Percentiles rank a stretch among this genome's conserved stretches.
Evolutionary conservation across 2,329 filamentous ascomycete species (phyloP).

Genomic region (Aspergillus quadrilineatus): DNA sequence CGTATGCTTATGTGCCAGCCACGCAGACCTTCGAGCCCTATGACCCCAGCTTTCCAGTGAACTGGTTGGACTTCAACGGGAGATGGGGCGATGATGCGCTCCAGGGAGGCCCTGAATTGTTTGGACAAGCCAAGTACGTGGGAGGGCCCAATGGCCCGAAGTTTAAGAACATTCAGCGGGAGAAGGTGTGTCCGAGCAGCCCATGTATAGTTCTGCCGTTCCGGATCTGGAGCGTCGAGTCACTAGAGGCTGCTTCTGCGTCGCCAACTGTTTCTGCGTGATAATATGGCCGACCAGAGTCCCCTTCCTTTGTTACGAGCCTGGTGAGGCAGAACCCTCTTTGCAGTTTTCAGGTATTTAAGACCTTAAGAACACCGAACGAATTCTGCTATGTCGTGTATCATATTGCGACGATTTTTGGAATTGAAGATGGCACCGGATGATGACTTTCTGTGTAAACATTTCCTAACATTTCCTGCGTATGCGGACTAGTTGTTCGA

Average conservation of each 20-base stretch:
- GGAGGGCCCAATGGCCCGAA: slow-evolving; percentile 62
- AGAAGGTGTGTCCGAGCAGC: slow-evolving; percentile 56
- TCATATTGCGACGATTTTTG: no score
- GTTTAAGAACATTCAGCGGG: slow-evolving; percentile 59
- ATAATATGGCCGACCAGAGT: neutral
- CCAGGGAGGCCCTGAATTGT: slow-evolving; percentile 49
- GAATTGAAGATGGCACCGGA: no score
- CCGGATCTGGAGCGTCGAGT: slow-evolving; percentile 20
- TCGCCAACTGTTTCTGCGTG: neutral
- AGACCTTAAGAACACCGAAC: no score
- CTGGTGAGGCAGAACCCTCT: neutral
- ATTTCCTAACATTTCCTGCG: no score
- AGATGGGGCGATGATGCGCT: slow-evolving; percentile 64
- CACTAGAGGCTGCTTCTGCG: neutral
- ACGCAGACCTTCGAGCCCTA: slow-evolving; percentile 50
- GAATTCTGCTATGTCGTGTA: no score
- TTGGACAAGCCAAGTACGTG: slow-evolving; percentile 57
- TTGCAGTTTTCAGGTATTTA: no score
- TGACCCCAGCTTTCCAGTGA: slow-evolving; percentile 47
- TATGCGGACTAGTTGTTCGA: neutral
- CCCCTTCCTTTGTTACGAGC: neutral
- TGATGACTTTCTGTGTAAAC: no score
- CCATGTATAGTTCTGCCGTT: slow-evolving; percentile 47
- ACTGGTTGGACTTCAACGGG: slow-evolving; percentile 58
- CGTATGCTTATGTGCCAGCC: slow-evolving; percentile 52